Evolutionary conservation across 2,329 filamentous ascomycete species (phyloP).

Genomic region (Coniochaeta sp.): DNA sequence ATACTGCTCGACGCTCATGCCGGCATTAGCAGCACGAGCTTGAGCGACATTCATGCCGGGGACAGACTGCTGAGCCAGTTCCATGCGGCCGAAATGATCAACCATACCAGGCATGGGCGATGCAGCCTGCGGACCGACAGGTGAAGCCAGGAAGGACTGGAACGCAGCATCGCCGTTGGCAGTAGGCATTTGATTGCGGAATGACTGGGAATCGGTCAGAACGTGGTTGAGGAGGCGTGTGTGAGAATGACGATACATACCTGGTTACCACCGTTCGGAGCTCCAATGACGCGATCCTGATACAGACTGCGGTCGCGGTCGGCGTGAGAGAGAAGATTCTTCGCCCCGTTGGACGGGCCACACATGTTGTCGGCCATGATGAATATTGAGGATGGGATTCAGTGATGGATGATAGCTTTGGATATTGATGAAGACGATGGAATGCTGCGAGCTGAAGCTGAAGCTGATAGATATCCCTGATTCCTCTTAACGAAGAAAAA

Average conservation of each 20-base stretch:
- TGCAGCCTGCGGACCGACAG: not conserved
- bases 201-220: slow-evolving; percentile 12
- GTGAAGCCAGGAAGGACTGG: slow-evolving; percentile 11
- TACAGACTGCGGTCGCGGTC: slow-evolving; percentile 63
- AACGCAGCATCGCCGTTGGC: slow-evolving; percentile 12
- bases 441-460: not conserved
- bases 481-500: not conserved
- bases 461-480: not conserved
- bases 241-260: slow-evolving; percentile 12
- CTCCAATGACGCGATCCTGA: slow-evolving; percentile 53
- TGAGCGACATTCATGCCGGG: not conserved
- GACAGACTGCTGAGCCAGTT: not conserved
- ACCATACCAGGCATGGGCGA: not conserved
- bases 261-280: slow-evolving; percentile 9
- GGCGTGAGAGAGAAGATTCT: slow-evolving; percentile 56
- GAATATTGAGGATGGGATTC: not conserved
- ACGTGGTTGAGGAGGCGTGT: not conserved
- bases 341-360: slow-evolving; percentile 60
- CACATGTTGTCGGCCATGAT: slow-evolving; percentile 45
- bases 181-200: slow-evolving; percentile 11
- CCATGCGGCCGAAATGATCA: not conserved
- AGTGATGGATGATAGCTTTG: not conserved
- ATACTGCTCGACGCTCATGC: slow-evolving; percentile 2
- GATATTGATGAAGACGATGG: not conserved
- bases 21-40: slow-evolving; percentile 1